Conservation (phyloP, 768 basidiomycete genomes). For the Amanita muscaria region DNA sequence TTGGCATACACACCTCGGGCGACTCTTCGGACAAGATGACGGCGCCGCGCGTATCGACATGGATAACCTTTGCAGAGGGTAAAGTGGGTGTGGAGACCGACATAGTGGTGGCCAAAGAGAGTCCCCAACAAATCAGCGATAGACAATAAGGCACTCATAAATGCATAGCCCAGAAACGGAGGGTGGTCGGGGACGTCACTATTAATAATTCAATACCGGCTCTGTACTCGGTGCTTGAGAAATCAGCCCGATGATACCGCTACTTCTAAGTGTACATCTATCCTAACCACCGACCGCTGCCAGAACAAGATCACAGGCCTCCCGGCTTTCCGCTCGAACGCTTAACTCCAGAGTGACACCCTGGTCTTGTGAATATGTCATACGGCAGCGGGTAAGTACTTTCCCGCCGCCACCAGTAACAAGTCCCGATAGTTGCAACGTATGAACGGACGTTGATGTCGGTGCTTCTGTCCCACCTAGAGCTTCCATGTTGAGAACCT, state of each 20-base stretch:
- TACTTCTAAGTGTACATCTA: too few relatives aligned
- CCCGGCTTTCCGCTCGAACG: constrained; percentile 87
- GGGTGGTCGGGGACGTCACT: neutral
- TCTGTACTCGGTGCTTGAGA: neutral
- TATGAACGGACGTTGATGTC: constrained; percentile 80
- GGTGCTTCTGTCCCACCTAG: constrained; percentile 86
- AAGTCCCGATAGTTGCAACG: constrained; percentile 86
- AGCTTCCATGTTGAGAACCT: constrained; percentile 95
- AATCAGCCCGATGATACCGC: constrained; percentile 1
- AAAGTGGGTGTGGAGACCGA: constrained; percentile 51
- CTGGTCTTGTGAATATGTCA: constrained; percentile 85
- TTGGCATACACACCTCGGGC: constrained; percentile 58
- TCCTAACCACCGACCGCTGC: constrained; percentile 72
- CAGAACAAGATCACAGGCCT: constrained; percentile 80
- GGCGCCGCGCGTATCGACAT: constrained; percentile 92
- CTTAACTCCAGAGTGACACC: constrained; percentile 90
- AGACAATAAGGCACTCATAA: neutral
- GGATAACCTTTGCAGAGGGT: constrained; percentile 79
- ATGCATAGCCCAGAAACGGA: too few relatives aligned
- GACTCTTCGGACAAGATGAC: constrained; percentile 92
- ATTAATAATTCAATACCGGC: constrained; percentile 12
- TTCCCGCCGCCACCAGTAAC: constrained; percentile 93
- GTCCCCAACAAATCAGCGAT: constrained; percentile 2
- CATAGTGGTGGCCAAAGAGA: constrained; percentile 9
- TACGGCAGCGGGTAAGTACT: constrained; percentile 86